Conservation (phyloP, 805 yeast species). For the Brettanomyces nanus region DNA sequence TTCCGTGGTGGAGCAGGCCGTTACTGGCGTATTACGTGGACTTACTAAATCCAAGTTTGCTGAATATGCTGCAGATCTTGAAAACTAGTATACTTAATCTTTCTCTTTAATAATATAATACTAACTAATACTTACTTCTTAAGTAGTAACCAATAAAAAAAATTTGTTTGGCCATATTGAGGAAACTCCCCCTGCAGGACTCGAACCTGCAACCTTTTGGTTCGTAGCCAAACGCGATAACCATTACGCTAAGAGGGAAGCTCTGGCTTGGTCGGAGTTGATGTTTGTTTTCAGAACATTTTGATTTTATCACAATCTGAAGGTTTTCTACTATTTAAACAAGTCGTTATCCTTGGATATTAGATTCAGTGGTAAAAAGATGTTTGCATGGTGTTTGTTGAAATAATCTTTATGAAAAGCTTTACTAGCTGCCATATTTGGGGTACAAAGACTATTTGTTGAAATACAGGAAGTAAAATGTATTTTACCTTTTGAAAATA, state of each 20-base stretch:
- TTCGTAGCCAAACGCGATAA: slow-evolving; percentile 28
- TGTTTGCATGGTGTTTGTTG: no score
- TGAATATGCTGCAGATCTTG: background rate
- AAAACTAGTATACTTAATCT: background rate
- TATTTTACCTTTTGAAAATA: no score
- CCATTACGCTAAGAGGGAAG: slow-evolving; percentile 26
- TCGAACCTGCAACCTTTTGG: slow-evolving; percentile 42
- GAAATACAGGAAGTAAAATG: no score
- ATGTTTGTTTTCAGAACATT: background rate
- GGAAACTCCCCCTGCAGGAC: slow-evolving; percentile 28
- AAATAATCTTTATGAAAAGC: no score
- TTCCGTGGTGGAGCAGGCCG: slow-evolving; percentile 26
- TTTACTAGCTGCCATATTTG: no score
- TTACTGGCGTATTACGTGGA: slow-evolving; percentile 14
- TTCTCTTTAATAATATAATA: no score
- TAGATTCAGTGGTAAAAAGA: no score
- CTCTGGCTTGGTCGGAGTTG: no score
- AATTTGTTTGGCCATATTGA: background rate
- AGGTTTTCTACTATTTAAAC: background rate
- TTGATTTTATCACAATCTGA: background rate
- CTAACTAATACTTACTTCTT: background rate
- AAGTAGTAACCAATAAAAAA: slow-evolving; percentile 4
- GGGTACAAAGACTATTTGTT: no score
- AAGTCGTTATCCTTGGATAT: no score
- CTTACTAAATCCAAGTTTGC: slow-evolving; percentile 8